Conservation (phyloP, 202 grass and related monocot genomes). For the Carex arenaria region DNA sequence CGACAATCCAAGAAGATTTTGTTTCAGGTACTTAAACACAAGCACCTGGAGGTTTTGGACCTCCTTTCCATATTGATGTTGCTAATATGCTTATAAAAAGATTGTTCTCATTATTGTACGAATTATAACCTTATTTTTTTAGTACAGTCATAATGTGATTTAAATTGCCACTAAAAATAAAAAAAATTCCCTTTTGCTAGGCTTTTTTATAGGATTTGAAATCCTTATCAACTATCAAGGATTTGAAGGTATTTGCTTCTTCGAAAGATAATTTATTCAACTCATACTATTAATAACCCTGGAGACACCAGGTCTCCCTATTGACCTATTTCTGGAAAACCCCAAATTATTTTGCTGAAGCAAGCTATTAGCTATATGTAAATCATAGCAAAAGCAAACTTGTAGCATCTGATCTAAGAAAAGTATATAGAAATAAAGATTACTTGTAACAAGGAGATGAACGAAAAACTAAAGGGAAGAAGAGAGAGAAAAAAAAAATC, state of each 20-base stretch:
- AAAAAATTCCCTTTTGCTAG: conserved; percentile 27
- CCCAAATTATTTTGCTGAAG: background rate
- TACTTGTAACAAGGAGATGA: too few species aligned
- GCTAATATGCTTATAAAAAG: background rate
- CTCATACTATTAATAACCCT: conserved; percentile 70
- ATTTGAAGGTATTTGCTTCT: conserved; percentile 83
- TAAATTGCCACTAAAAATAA: background rate
- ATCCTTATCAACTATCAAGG: too few species aligned
- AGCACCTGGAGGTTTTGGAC: conserved; percentile 69
- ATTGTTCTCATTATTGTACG: background rate
- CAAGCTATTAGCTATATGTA: too few species aligned
- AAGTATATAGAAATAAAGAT: too few species aligned
- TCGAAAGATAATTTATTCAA: conserved; percentile 73
- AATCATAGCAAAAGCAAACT: too few species aligned
- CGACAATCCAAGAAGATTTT: conserved; percentile 89
- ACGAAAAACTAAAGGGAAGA: too few species aligned
- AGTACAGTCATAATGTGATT: background rate
- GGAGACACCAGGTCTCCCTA: too few species aligned
- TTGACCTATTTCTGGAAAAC: too few species aligned
- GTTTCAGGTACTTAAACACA: conserved; percentile 85
- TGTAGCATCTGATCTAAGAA: too few species aligned
- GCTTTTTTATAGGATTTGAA: conserved; percentile 87
- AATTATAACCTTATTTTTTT: background rate
- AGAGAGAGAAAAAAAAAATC: too few species aligned
- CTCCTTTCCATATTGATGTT: background rate